Percentiles rank a stretch among this genome's conserved stretches.
These are phyloP conservation scores for Lentinula novae-zelandiae DNA, from an alignment of 1,284 basidiomycete genomes.

Conservation along the genomic window DNA sequence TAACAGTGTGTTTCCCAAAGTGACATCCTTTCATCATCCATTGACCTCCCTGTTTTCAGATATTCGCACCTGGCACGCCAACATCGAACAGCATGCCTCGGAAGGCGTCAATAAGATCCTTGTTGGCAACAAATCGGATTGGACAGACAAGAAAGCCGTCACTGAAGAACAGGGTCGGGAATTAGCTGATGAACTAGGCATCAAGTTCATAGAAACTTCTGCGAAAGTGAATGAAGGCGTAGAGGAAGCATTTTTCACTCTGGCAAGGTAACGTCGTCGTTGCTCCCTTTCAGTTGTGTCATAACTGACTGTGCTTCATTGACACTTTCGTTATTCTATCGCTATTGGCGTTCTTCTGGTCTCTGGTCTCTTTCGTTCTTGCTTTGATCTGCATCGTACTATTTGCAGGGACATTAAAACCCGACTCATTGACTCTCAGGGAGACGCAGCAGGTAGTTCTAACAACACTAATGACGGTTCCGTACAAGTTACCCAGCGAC, in stretches of 20 bases:
- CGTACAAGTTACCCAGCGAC: conserved; percentile 63
- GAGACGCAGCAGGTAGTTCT: conserved; percentile 52
- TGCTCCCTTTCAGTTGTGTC: not conserved
- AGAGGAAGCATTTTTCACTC: conserved; percentile 97
- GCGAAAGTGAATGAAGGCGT: conserved; percentile 98
- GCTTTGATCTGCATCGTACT: not conserved
- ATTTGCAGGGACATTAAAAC: conserved; percentile 87
- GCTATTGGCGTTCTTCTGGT: not conserved
- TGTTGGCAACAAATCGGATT: conserved; percentile 99
- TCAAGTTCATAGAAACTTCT: conserved; percentile 97
- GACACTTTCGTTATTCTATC: not conserved
- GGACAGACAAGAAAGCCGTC: conserved; percentile 95
- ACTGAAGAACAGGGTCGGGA: conserved; percentile 81
- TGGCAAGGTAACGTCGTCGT: conserved; percentile 72
- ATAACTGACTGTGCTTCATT: not conserved
- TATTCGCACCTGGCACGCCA: conserved; percentile 98
- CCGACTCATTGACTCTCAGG: conserved; percentile 93
- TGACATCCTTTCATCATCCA: not conserved
- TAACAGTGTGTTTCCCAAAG: conserved; percentile 70
- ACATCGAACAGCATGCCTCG: conserved; percentile 98
- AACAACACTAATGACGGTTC: conserved; percentile 47
- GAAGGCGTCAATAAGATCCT: conserved; percentile 99
- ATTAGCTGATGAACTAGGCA: conserved; percentile 84
- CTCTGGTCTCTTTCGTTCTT: not conserved
- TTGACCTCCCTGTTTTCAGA: conserved; percentile 47